These are phyloP conservation scores for Geranomyces variabilis DNA, from an alignment of 192 early-diverging fungal genomes.

Conservation along the genomic window DNA sequence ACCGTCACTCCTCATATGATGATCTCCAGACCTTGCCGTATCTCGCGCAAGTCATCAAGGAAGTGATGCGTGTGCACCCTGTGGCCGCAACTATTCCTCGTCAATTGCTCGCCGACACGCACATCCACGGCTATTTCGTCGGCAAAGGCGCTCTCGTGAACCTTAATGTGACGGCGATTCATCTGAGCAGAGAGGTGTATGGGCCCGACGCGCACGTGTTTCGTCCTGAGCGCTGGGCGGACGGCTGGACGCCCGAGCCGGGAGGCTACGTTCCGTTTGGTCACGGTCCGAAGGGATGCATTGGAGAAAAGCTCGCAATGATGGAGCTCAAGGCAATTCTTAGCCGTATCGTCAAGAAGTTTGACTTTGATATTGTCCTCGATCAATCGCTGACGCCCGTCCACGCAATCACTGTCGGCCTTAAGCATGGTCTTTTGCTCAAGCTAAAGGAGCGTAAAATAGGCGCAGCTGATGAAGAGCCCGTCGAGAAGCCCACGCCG, in stretches of 20 bases:
- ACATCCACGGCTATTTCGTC: neutral
- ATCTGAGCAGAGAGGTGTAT: conserved; percentile 33
- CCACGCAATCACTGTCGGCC: neutral
- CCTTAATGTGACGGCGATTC: conserved; percentile 34
- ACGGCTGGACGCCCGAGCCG: conserved; percentile 7
- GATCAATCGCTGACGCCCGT: neutral
- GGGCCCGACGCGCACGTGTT: conserved; percentile 41
- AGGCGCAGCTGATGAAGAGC: too few relatives aligned
- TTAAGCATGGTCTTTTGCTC: conserved; percentile 2
- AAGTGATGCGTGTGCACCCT: conserved; percentile 41
- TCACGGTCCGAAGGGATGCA: conserved; percentile 40
- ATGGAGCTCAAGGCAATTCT: conserved; percentile 7
- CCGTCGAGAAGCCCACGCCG: too few relatives aligned
- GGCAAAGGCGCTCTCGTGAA: conserved; percentile 12
- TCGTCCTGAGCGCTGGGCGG: conserved; percentile 46
- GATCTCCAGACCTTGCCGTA: conserved; percentile 24
- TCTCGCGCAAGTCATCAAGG: conserved; percentile 44
- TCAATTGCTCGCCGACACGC: neutral
- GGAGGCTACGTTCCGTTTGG: conserved; percentile 49
- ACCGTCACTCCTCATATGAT: neutral
- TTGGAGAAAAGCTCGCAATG: conserved; percentile 31
- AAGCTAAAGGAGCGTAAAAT: neutral
- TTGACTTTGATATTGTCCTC: conserved; percentile 1
- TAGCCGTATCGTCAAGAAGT: neutral
- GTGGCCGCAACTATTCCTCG: conserved; percentile 31